These are phyloP conservation scores for Coemansia aciculifera DNA, from an alignment of 192 early-diverging fungal species.

Conservation along the genomic window DNA sequence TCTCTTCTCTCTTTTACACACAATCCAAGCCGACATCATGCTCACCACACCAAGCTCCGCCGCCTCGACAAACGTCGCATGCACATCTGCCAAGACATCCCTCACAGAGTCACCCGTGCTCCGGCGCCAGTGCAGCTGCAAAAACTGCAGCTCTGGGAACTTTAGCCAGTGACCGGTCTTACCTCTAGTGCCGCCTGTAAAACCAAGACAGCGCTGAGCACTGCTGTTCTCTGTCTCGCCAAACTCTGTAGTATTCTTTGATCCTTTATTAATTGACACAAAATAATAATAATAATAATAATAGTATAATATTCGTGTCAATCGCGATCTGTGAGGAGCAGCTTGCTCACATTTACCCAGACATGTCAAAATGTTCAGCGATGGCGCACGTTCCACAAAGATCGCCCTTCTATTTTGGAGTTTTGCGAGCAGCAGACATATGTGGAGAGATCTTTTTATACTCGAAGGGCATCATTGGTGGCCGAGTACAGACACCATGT, in stretches of 20 bases:
- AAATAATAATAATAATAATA: background rate
- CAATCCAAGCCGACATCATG: background rate
- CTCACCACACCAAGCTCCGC: background rate
- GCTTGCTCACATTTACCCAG: background rate
- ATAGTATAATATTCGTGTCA: background rate
- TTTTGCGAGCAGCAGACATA: conserved; percentile 45
- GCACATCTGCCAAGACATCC: background rate
- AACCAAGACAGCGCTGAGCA: background rate
- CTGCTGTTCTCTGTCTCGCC: background rate
- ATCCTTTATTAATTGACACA: background rate
- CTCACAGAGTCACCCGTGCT: background rate
- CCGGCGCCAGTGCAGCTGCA: conserved; percentile 5
- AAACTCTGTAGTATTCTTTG: background rate
- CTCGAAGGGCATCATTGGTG: conserved; percentile 68
- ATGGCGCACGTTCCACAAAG: conserved; percentile 1
- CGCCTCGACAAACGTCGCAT: background rate
- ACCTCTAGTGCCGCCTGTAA: background rate
- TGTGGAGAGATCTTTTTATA: conserved; percentile 47
- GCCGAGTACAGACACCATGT: conserved; percentile 51
- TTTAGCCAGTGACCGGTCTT: background rate
- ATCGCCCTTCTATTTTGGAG: conserved; percentile 27
- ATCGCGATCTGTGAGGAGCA: background rate
- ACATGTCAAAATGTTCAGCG: conserved; percentile 1
- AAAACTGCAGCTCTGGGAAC: background rate
- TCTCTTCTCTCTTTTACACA: background rate